A percentile compares a stretch with the other conserved stretches of the same genome.
These are phyloP conservation scores for Eleusine indica DNA, from an alignment of 176 grass and related monocot genomes.

Conservation along the genomic window DNA sequence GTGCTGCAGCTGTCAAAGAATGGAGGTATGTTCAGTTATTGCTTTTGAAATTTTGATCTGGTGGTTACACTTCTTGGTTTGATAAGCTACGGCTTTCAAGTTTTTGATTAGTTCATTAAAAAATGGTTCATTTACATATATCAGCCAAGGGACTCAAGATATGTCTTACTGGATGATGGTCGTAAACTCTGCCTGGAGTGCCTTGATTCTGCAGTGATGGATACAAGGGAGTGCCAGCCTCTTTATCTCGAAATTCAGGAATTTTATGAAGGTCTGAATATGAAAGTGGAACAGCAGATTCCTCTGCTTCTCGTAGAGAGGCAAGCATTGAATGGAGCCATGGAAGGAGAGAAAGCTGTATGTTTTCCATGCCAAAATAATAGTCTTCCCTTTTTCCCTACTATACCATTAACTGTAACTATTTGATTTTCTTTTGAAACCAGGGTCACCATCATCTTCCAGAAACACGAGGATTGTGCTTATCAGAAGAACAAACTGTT, in stretches of 20 bases:
- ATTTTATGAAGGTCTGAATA: constrained; percentile 96
- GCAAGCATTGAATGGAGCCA: constrained; percentile 93
- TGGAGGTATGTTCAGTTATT: constrained; percentile 68
- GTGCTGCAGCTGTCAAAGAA: constrained; percentile 98
- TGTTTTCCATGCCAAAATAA: constrained; percentile 37
- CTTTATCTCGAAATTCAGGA: constrained; percentile 90
- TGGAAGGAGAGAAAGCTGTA: constrained; percentile 96
- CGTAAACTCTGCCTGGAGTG: constrained; percentile 93
- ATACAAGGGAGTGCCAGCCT: constrained; percentile 86
- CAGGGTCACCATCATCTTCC: constrained; percentile 91
- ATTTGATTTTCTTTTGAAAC: constrained; percentile 42
- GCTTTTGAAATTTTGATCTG: constrained; percentile 12
- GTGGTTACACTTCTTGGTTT: constrained; percentile 9
- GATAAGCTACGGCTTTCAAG: background rate
- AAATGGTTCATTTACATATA: constrained; percentile 46
- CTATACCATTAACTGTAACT: constrained; percentile 9
- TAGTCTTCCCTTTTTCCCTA: background rate
- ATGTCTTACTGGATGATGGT: constrained; percentile 83
- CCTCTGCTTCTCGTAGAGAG: constrained; percentile 94
- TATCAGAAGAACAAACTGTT: constrained; percentile 95
- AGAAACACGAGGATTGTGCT: constrained; percentile 96
- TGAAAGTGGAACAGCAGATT: constrained; percentile 94
- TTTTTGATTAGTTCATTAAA: constrained; percentile 32
- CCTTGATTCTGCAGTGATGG: constrained; percentile 89
- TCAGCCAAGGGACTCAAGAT: constrained; percentile 87